Base-by-base conservation (phyloP, 345 rosid species). In the Syzygium jambos region DNA sequence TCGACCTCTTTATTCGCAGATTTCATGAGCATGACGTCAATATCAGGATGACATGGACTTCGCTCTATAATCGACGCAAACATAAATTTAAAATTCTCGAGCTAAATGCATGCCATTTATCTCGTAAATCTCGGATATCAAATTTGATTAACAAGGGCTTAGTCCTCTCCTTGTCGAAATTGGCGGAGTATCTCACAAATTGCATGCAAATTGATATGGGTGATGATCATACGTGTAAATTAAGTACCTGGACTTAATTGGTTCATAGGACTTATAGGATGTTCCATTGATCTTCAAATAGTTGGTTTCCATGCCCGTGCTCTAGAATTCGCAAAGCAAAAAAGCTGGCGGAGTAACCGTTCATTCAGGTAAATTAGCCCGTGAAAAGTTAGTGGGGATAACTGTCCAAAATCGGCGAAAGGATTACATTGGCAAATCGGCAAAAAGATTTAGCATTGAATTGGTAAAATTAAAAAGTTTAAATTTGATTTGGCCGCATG, bases 31-130 rank as follows among this genome's bases (percentile, higher is more conserved):
- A 13, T 7, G 9, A 13, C n/a, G 73, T n/a, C 34, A 14, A 61
- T 61, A 61, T n/a, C 3, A 61, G 13, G 34, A 61, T n/a, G 29
- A 1, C 10, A 61, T 61, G 73, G 73, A 61, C 38, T 61, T 14
- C 6, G 46, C 46, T 6, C 46, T 13, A 61, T 30, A n/a, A 61
- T 61, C n/a, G 2, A n/a, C 3, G 19, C 29, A 0, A 61, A 61
- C 4, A n/a, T n/a, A n/a, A 61, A 27, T 61, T 52, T 0, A n/a
- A n/a, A 0, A 16, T n/a, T n/a, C 19, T n/a, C 9, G 9, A 4
- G 46, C 9, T 68, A 5, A 68, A 17, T 17, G 25, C 4, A 17
- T 17, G 25, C 4, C 46, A 9, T 34, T 34, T 0, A 17, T 34
- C 25, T 34, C 11, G 3, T 34, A 0, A 73, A 73, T 34, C 43